phyloP scores from a whole-genome alignment of 805 yeast genomes.

The Pichia rugopelliculosa region DNA sequence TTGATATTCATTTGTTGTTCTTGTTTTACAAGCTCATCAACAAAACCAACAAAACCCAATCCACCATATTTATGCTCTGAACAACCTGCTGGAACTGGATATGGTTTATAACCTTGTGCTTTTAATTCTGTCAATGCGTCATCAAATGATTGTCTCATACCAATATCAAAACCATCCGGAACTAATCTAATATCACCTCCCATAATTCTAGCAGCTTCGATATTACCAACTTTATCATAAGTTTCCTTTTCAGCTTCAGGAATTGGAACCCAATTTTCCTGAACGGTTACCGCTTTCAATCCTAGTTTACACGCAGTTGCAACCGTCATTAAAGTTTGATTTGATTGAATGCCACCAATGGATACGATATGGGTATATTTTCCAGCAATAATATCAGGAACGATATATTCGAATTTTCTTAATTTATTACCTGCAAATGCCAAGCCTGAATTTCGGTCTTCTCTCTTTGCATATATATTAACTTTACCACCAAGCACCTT shows the following conservation, averaged over 20 bases:
- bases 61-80: constrained; percentile 32
- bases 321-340: constrained; percentile 31
- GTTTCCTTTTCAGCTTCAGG: constrained; percentile 25
- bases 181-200: constrained; percentile 32
- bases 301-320: constrained; percentile 32
- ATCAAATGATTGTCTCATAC: constrained; percentile 30
- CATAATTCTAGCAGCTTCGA: constrained; percentile 30
- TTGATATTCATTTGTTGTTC: constrained; percentile 29
- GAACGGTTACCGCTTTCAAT: constrained; percentile 29
- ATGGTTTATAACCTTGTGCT: constrained; percentile 28
- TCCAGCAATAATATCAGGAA: constrained; percentile 29
- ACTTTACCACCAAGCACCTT: constrained; percentile 27
- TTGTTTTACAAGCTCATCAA: constrained; percentile 29
- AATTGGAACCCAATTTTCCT: constrained; percentile 32
- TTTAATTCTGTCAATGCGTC: constrained; percentile 25
- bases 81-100: constrained; percentile 33
- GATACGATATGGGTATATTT: constrained; percentile 30
- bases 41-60: constrained; percentile 31
- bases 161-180: constrained; percentile 30
- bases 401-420: constrained; percentile 29
- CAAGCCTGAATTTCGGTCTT: constrained; percentile 30
- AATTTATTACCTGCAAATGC: constrained; percentile 31
- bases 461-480: constrained; percentile 30
- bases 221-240: constrained; percentile 31
- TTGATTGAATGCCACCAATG: constrained; percentile 31